phyloP scores from a whole-genome alignment of 169 alveolate genomes.

The Eimeria praecox region DNA sequence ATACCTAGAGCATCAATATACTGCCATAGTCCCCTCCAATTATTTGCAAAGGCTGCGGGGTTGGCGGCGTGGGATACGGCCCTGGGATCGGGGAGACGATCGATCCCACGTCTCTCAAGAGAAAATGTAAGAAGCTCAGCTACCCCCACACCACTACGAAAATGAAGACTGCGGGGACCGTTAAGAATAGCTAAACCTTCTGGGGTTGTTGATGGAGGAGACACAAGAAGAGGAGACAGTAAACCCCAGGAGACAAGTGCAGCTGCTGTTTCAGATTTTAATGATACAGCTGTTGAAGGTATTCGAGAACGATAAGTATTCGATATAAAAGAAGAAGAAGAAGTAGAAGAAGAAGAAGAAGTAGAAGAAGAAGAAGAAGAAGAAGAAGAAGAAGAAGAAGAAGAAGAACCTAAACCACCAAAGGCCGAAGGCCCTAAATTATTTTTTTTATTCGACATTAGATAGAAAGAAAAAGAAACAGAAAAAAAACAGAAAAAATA shows the following conservation, averaged over 20 bases:
- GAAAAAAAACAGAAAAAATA: no score
- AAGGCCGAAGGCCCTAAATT: no score
- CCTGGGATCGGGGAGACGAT: conserved; percentile 31
- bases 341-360: background rate
- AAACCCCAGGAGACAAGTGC: conserved; percentile 36
- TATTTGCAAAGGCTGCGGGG: conserved; percentile 14
- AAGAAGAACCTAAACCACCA: no score
- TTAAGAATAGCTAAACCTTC: background rate
- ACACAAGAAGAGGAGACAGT: background rate
- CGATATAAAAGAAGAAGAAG: background rate
- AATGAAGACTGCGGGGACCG: conserved; percentile 24
- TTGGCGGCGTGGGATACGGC: conserved; percentile 13
- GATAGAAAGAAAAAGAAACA: no score
- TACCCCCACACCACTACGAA: conserved; percentile 56
- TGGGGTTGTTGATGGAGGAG: background rate
- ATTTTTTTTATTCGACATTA: no score
- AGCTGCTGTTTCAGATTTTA: conserved; percentile 14
- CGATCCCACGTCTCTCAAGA: conserved; percentile 28
- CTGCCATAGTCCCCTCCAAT: conserved; percentile 13
- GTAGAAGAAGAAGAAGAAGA: background rate
- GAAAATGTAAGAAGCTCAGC: background rate
- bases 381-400: no score
- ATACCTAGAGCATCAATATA: conserved; percentile 40
- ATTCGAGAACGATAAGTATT: background rate
- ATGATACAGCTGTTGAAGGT: background rate